Evolutionary conservation across 2,329 filamentous ascomycete species (phyloP).

Genomic region (Stagonosporopsis cucurbitacearum): DNA sequence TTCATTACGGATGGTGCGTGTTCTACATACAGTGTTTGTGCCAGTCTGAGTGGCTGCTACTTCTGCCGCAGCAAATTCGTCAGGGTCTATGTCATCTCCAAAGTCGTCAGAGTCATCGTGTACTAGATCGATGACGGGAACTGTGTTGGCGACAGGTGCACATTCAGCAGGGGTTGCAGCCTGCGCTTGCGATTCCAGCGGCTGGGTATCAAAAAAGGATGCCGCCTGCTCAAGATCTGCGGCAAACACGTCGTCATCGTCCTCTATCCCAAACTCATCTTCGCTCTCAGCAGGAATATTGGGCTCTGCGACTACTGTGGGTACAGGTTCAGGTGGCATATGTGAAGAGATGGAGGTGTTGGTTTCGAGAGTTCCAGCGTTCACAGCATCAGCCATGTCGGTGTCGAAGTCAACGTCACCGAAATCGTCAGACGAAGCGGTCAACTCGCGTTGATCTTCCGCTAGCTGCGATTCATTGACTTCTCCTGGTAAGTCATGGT

Average conservation of each 20-base stretch:
- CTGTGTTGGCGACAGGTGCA: background rate
- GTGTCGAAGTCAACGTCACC: slow-evolving; percentile 45
- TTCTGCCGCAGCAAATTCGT: slow-evolving; percentile 70
- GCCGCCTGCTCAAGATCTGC: slow-evolving; percentile 66
- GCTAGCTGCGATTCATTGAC: slow-evolving; percentile 8
- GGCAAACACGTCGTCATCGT: slow-evolving; percentile 58
- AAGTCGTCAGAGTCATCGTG: slow-evolving; percentile 67
- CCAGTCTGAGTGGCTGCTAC: slow-evolving; percentile 73
- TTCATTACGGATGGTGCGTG: slow-evolving; percentile 26
- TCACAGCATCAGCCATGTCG: slow-evolving; percentile 40
- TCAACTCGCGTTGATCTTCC: slow-evolving; percentile 17
- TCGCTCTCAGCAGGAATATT: slow-evolving; percentile 31
- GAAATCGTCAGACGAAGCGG: slow-evolving; percentile 45
- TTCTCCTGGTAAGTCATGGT: background rate
- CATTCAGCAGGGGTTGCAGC: slow-evolving; percentile 6
- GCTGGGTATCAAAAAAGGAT: slow-evolving; percentile 60
- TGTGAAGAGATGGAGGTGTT: slow-evolving; percentile 13
- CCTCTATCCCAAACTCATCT: slow-evolving; percentile 56
- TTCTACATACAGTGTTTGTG: slow-evolving; percentile 60
- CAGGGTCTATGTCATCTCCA: slow-evolving; percentile 75
- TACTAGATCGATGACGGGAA: slow-evolving; percentile 33
- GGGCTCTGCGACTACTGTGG: background rate
- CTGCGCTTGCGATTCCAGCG: slow-evolving; percentile 25
- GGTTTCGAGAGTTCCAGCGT: slow-evolving; percentile 29
- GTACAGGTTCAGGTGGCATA: slow-evolving; percentile 15